Percentiles rank a stretch among this genome's conserved stretches.
Conservation (phyloP, 495 filamentous ascomycete genomes). For the Lophiotrema nucula region DNA sequence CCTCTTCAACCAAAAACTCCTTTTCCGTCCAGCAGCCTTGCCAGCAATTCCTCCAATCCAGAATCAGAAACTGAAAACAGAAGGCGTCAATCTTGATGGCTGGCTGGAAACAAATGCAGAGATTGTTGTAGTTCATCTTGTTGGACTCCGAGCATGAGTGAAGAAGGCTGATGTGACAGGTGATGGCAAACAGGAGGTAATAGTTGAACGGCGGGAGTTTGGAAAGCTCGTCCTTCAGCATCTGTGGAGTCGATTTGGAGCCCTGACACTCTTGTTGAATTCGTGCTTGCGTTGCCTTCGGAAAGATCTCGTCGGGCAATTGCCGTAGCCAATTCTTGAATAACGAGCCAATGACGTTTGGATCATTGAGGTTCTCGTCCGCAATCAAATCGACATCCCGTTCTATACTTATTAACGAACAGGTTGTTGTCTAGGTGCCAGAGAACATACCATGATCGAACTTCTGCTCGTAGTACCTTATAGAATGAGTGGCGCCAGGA, state of each 20-base stretch:
- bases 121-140: conserved; percentile 90
- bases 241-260: conserved; percentile 71
- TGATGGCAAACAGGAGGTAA: conserved; percentile 93
- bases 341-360: conserved; percentile 89
- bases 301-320: conserved; percentile 86
- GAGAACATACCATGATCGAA: conserved; percentile 69
- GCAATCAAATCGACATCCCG: conserved; percentile 82
- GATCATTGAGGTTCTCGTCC: conserved; percentile 80
- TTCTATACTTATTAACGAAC: conserved; percentile 49
- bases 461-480: conserved; percentile 82
- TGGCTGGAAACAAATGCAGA: conserved; percentile 92
- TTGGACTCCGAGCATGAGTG: conserved; percentile 83
- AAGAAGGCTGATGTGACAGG: conserved; percentile 84
- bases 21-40: conserved; percentile 92
- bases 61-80: conserved; percentile 87
- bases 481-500: conserved; percentile 75
- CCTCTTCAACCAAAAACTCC: conserved; percentile 69
- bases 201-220: conserved; percentile 90
- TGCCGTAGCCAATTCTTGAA: conserved; percentile 93
- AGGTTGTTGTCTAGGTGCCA: conserved; percentile 12
- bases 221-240: conserved; percentile 85
- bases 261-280: conserved; percentile 71
- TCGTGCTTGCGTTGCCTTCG: conserved; percentile 70
- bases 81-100: conserved; percentile 88
- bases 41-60: conserved; percentile 92